Base-by-base conservation (phyloP, 805 yeast species). In the Ogataea zsoltii region DNA sequence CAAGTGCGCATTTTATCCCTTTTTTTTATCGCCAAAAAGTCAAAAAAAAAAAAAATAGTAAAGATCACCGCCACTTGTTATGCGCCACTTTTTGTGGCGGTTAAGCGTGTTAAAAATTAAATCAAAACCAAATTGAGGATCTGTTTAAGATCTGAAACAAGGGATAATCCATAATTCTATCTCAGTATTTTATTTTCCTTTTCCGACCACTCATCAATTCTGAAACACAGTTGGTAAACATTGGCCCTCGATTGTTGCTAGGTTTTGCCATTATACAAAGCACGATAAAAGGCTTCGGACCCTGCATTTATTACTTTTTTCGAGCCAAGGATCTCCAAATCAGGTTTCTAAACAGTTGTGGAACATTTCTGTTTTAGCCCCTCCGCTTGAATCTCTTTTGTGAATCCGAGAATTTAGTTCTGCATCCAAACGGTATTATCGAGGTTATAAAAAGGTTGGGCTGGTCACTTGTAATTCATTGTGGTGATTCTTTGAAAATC, bases 71-170 rank as follows among this genome's bases (percentile, higher is more conserved):
- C 30, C 42, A 23, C 41, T 12, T 7, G n/a, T n/a, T 3, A n/a
- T 11, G 15, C 28, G 31, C 41, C 36, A 33, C 36, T 14, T 11
- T 5, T 5, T 10, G 40, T 37, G 53, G 53, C 53, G 32, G 47
- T 42, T 44, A 31, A 28, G 28, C 16, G 29, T 45, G 53, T 49
- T 33, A 45, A 49, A 49, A 45, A 49, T 49, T 40, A 10, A 42
- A 49, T 49, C 53, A 49, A 38, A 21, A 2, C 14, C 16, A 41
- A 21, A 44, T 37, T 26, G 33, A 31, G 44, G 50, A 17, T 23
- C 37, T 41, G 41, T 32, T n/a, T 36, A 18, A 36, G 47, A 43
- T 47, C 42, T 47, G 50, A 47, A 47, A 47, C 50, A 47, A 26
- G 15, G 30, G 28, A 37, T 32, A 37, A 26, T 25, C 3, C 7